A percentile compares a stretch with the other conserved stretches of the same genome.
phyloP scores from a whole-genome alignment of 108 stramenopile genomes.

The Skeletonema tropicum region DNA sequence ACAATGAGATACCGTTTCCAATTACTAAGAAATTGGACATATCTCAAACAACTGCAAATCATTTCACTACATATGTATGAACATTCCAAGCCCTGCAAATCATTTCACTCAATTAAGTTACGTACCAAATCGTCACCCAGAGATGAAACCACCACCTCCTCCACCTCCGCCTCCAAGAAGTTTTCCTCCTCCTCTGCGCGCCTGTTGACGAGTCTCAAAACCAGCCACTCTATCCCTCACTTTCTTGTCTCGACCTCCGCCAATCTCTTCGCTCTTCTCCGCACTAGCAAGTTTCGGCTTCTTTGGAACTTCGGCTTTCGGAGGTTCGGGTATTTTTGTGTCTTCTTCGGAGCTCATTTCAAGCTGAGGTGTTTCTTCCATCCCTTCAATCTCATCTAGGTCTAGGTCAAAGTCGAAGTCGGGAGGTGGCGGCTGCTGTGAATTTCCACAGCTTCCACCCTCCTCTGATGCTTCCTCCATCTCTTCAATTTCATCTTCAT shows the following conservation, averaged over 20 bases:
- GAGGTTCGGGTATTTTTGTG: too few relatives aligned
- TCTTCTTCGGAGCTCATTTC: constrained; percentile 8
- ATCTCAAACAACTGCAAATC: too few relatives aligned
- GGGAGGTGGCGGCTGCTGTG: constrained; percentile 15
- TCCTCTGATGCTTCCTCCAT: constrained; percentile 10
- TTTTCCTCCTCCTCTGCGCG: constrained; percentile 18
- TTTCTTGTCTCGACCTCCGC: constrained; percentile 4
- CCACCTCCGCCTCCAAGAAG: constrained; percentile 31
- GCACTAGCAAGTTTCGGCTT: constrained; percentile 28
- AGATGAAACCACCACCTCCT: constrained; percentile 32
- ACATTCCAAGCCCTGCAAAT: too few relatives aligned
- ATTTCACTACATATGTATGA: too few relatives aligned
- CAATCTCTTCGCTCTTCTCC: not conserved
- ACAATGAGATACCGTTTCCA: too few relatives aligned
- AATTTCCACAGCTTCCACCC: constrained; percentile 9
- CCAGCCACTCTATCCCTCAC: constrained; percentile 32
- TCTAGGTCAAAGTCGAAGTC: constrained; percentile 9
- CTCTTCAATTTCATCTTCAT: constrained; percentile 42
- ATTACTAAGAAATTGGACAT: too few relatives aligned
- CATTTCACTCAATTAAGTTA: too few relatives aligned
- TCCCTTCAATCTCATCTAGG: constrained; percentile 24
- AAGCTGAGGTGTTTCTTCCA: constrained; percentile 17
- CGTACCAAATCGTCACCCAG: not conserved
- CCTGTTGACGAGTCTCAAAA: constrained; percentile 24
- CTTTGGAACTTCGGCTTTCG: not conserved